Conservation (phyloP, 202 grass and related monocot species). For the Zoysia matrella region DNA sequence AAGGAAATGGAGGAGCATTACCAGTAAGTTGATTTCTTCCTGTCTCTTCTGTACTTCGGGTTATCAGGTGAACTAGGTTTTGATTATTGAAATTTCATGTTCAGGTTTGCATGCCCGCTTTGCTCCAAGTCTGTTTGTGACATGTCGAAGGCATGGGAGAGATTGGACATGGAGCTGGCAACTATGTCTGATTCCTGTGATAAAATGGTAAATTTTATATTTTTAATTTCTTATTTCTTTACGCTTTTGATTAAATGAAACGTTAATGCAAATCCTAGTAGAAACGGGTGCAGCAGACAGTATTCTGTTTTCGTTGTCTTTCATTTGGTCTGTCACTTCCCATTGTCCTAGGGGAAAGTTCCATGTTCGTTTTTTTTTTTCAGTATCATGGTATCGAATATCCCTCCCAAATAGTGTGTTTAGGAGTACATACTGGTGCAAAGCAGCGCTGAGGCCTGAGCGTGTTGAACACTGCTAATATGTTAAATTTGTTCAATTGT, state of each 20-base stretch:
- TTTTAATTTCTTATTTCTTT: background rate
- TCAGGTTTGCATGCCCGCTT: constrained; percentile 83
- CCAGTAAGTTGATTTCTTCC: constrained; percentile 60
- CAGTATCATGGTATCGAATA: background rate
- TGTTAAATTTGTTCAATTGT: constrained; percentile 3
- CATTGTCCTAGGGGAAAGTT: background rate
- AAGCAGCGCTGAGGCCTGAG: background rate
- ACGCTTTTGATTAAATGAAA: background rate
- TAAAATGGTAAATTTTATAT: constrained; percentile 61
- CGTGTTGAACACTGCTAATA: constrained; percentile 11
- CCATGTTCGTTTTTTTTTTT: background rate
- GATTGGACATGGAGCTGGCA: constrained; percentile 77
- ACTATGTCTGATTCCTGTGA: constrained; percentile 65
- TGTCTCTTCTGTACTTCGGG: constrained; percentile 1
- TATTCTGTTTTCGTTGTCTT: background rate
- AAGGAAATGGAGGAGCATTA: constrained; percentile 93
- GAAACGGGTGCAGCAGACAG: background rate
- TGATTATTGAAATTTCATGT: constrained; percentile 12
- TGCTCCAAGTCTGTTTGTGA: constrained; percentile 98
- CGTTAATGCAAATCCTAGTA: background rate
- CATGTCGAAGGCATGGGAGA: constrained; percentile 97
- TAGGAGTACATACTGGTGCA: no score
- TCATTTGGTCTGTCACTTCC: background rate
- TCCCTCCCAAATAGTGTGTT: no score
- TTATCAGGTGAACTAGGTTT: constrained; percentile 9